Conservation (phyloP, 805 yeast species). For the Candida succiphila region DNA sequence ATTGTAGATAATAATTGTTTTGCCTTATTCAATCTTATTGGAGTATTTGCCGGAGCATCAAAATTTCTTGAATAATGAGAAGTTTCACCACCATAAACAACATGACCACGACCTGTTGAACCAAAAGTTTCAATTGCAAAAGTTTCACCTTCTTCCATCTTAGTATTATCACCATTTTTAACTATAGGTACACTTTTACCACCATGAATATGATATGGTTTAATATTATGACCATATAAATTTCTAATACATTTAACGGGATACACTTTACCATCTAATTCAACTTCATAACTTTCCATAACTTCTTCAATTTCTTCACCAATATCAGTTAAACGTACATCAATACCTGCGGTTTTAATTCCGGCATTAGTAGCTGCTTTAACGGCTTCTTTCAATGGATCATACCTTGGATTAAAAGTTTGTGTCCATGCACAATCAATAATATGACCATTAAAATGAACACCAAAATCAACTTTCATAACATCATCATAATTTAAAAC, state of each 20-base stretch:
- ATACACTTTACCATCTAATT: constrained; percentile 73
- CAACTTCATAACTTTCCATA: constrained; percentile 88
- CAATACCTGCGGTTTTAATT: constrained; percentile 69
- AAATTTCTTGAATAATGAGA: constrained; percentile 78
- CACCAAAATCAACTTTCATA: constrained; percentile 95
- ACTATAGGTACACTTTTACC: constrained; percentile 97
- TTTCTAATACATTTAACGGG: constrained; percentile 88
- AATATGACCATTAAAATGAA: constrained; percentile 89
- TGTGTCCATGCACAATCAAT: constrained; percentile 93
- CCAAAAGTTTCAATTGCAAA: constrained; percentile 99
- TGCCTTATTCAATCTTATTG: constrained; percentile 56
- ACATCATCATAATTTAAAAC: constrained; percentile 81
- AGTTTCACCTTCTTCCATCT: constrained; percentile 98
- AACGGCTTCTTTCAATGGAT: constrained; percentile 73
- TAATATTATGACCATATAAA: constrained; percentile 90
- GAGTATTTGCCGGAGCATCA: constrained; percentile 37
- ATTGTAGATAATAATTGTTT: constrained; percentile 60
- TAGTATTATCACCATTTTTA: constrained; percentile 84
- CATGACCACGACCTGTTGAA: constrained; percentile 91
- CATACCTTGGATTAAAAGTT: constrained; percentile 78
- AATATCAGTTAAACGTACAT: constrained; percentile 83
- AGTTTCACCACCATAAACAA: constrained; percentile 78
- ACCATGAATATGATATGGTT: constrained; percentile 77
- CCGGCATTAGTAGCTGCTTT: constrained; percentile 93
- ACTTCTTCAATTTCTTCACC: constrained; percentile 89